Percentiles rank a stretch among this genome's conserved stretches.
These are phyloP conservation scores for Nissolia schottii DNA, from an alignment of 306 rosid species.

Conservation along the genomic window DNA sequence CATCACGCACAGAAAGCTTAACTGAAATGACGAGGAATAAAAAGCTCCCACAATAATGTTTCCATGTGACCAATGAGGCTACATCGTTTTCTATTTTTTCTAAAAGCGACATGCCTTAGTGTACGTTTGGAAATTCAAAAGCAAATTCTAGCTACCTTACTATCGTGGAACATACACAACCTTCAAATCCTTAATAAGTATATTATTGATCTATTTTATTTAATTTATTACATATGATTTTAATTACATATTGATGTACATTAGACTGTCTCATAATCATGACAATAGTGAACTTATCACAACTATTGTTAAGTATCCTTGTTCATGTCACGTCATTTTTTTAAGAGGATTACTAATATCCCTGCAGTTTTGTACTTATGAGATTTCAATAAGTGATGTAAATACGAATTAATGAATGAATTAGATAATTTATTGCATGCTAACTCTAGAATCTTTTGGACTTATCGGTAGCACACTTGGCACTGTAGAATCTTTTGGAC, in stretches of 20 bases:
- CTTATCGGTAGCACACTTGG: background rate
- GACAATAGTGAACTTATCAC: background rate
- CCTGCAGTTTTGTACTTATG: background rate
- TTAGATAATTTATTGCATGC: background rate
- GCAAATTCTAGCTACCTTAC: background rate
- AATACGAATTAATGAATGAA: background rate
- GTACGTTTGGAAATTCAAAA: background rate
- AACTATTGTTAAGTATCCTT: background rate
- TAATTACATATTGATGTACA: too few species aligned
- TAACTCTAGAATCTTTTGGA: background rate
- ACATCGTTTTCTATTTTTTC: background rate
- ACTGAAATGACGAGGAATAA: background rate
- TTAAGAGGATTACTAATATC: background rate
- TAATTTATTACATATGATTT: too few species aligned
- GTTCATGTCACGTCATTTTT: background rate
- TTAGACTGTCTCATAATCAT: background rate
- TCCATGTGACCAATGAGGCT: background rate
- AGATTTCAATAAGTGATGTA: background rate
- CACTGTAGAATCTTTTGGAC: background rate
- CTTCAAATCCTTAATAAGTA: background rate
- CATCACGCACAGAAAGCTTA: background rate
- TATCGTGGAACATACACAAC: background rate
- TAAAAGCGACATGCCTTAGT: background rate
- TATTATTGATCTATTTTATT: background rate
- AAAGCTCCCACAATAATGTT: background rate